Base-by-base conservation (phyloP, 495 filamentous ascomycete genomes). In the Parathielavia hyrcaniae region DNA sequence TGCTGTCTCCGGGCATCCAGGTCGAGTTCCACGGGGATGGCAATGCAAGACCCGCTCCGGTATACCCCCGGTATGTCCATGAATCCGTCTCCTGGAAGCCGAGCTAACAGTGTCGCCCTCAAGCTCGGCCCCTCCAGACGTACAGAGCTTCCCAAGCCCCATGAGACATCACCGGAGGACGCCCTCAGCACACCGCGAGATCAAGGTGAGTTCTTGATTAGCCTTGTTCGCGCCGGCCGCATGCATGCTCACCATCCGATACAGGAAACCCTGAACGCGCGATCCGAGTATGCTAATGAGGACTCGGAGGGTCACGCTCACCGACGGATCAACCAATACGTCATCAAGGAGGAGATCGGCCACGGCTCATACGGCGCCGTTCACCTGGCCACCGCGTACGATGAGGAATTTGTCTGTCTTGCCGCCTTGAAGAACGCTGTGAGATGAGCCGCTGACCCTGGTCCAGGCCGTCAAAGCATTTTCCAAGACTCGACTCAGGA, bases 361-460 rank as follows among this genome's bases (percentile, higher is more conserved):
- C 81, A 91, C 40, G 93, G 93, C 6, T 97, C 93, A 0, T 98
- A 93, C 70, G 93, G 95, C 10, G 88, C 93, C 7, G 93, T 98
- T 12, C 91, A 97, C 69, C 76, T 96, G 17, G 93, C 90, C 14
- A 83, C 84, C 11, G 93, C 95, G 69, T 89, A 84, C 73, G 92
- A 90, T 7, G 83, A 85, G 50, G 89, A 97, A 89, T 97, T 86
- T 83, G 92, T 96, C 79, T 76, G 86, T 71, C 23, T 34, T 49
- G 19, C 2, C 40, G 5, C 39, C 35, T 9, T 34, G 12, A n/a
- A 35, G 3, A 40, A 22, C 19, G n/a, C n/a, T n/a, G n/a, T n/a
- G n/a, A n/a, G n/a, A 20, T 47, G 20, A 54, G 19, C 10, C n/a
- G 2, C 6, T 19, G 6, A 43, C 53, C 22, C 39, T 46, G n/a